Base-by-base conservation (phyloP, 2,329 filamentous ascomycete species). In the Cordyceps fumosorosea region DNA sequence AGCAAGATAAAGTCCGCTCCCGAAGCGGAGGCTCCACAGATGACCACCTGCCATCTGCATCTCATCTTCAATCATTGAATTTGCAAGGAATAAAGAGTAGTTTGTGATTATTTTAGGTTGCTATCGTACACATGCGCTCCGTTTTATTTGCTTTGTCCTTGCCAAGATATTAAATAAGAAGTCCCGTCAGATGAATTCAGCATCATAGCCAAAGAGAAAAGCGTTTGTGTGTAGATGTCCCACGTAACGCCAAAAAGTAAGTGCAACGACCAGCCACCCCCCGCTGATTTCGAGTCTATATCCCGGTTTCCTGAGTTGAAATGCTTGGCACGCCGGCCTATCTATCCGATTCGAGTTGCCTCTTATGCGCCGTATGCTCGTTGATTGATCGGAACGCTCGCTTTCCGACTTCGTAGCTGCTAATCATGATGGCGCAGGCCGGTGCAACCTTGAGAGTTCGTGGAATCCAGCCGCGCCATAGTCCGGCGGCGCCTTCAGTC, bases 361-460 rank as follows among this genome's bases (percentile, higher is more conserved):
- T 57, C 11, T 66, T 66, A 1, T 44, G 63, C 37, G 53, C 56
- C 1, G 68, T 64, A 22, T 72, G 76, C 69, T 84, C 80, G 64
- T 98, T 97, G 56, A 91, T 85, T 12, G 84, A 82, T 60, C 86
- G 82, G 40, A 96, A 96, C 72, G 89, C 87, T 74, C 90, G 88
- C 81, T 99, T 99, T 56, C 95, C 93, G 44, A 98, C 84, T 75
- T 99, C 95, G 74, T 98, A 99, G 72, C 89, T 96, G 72, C 91
- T 96, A 72, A 99, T 98, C 95, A 99, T 99, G 72, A 99, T 98
- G 32, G 95, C 95, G 75, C 95, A 99, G 0, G 93, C 91, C 1
- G 95, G 95, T 1, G 95, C 93, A 5, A 99, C 93, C 74, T 98
- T 98, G 64, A 98, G 79, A 67, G 91, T 96, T 45, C 95, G 83